A percentile compares a stretch with the other conserved stretches of the same genome.
phyloP scores from a whole-genome alignment of 2,329 filamentous ascomycete species.

The Thielaviopsis populi region DNA sequence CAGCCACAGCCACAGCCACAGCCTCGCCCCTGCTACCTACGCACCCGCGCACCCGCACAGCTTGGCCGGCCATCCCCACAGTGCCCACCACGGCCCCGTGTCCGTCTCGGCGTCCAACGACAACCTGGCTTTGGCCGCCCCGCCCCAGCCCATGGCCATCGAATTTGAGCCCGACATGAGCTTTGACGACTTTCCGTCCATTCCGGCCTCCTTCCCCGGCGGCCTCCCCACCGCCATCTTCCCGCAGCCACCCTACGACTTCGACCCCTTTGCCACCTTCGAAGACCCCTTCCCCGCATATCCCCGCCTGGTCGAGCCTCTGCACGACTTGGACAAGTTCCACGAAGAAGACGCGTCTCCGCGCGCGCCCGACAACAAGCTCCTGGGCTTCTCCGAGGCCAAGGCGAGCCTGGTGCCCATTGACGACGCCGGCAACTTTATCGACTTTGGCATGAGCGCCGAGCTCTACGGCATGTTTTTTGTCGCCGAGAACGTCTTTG shows the following conservation, averaged over 20 bases:
- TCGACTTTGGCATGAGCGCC: slow-evolving; percentile 52
- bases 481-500: slow-evolving; percentile 66
- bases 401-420: slow-evolving; percentile 45
- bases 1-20: background rate
- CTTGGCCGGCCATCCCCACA: background rate
- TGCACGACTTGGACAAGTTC: slow-evolving; percentile 20
- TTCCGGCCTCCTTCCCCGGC: background rate
- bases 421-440: slow-evolving; percentile 48
- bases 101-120: slow-evolving; percentile 2
- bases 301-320: slow-evolving; percentile 33
- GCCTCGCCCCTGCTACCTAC: background rate
- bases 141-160: background rate
- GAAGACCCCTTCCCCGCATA: slow-evolving; percentile 48
- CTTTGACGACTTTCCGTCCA: slow-evolving; percentile 7
- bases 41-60: background rate
- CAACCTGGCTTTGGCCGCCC: background rate
- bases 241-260: background rate
- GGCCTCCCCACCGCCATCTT: background rate
- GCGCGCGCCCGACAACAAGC: slow-evolving; percentile 49
- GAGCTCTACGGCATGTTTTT: slow-evolving; percentile 84
- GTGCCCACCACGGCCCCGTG: background rate
- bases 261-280: slow-evolving; percentile 28
- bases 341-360: slow-evolving; percentile 32
- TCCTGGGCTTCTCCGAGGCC: slow-evolving; percentile 58
- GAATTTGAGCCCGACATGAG: slow-evolving; percentile 8